phyloP scores from a whole-genome alignment of 129 eudicot genomes.

The Apium graveolens region DNA sequence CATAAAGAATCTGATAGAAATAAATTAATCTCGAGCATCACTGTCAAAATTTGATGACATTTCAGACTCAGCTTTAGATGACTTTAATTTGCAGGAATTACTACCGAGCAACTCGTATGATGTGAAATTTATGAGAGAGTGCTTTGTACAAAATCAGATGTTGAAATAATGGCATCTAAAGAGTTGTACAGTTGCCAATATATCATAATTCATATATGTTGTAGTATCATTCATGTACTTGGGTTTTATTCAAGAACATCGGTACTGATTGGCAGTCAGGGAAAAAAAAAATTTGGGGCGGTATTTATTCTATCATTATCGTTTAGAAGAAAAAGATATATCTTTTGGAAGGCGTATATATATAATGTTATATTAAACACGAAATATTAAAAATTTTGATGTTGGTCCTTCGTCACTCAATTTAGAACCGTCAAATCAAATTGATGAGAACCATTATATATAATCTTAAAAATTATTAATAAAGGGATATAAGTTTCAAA shows the following conservation, averaged over 20 bases:
- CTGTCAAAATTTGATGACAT: not conserved
- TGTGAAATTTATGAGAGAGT: not conserved
- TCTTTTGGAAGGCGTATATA: no score
- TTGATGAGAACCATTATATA: no score
- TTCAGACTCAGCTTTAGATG: slow-evolving; percentile 14
- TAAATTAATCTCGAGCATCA: slow-evolving; percentile 39
- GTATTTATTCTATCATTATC: no score
- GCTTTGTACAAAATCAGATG: not conserved
- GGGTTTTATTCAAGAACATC: not conserved
- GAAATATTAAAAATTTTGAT: no score
- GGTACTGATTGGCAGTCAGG: no score
- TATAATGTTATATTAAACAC: no score
- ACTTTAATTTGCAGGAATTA: slow-evolving; percentile 16
- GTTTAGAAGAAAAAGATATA: no score
- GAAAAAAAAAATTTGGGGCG: no score
- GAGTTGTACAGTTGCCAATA: not conserved
- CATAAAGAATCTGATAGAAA: slow-evolving; percentile 1
- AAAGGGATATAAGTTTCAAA: no score
- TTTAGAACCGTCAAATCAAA: no score
- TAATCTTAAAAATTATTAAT: no score
- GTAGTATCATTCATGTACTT: not conserved
- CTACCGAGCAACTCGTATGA: slow-evolving; percentile 15
- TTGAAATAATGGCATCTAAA: not conserved
- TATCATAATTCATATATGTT: not conserved
- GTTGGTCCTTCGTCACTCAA: no score